These are phyloP conservation scores for Hypoxylon rickii DNA, from an alignment of 495 filamentous ascomycete species.

Conservation along the genomic window DNA sequence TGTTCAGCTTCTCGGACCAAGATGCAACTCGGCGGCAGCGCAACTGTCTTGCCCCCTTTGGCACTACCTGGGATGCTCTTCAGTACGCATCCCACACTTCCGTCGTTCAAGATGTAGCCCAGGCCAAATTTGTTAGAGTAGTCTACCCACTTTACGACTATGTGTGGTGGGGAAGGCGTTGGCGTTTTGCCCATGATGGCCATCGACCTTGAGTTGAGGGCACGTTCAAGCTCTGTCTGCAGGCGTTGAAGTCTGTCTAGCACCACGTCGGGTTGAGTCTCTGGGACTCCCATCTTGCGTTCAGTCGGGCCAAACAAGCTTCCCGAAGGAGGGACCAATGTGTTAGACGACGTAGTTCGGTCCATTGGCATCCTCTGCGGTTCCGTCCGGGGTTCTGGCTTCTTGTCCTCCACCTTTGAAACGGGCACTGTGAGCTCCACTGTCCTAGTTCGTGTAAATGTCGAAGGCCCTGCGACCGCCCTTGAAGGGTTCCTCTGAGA, in stretches of 20 bases:
- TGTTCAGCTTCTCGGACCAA: constrained; percentile 69
- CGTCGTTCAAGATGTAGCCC: constrained; percentile 83
- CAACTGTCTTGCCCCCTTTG: constrained; percentile 48
- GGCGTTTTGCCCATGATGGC: constrained; percentile 49
- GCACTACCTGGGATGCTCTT: constrained; percentile 58
- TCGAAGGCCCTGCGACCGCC: constrained; percentile 7
- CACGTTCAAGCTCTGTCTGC: constrained; percentile 58
- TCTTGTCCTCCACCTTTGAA: constrained; percentile 2
- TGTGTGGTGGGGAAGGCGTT: constrained; percentile 49
- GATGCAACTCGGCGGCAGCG: constrained; percentile 66
- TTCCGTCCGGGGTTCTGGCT: not conserved
- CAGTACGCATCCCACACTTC: constrained; percentile 81
- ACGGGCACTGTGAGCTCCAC: not conserved
- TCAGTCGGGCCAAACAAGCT: constrained; percentile 58
- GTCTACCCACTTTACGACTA: constrained; percentile 92
- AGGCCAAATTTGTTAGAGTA: constrained; percentile 90
- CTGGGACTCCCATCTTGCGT: constrained; percentile 50
- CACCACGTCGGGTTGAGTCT: constrained; percentile 57
- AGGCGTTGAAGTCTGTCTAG: constrained; percentile 53
- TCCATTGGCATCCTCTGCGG: constrained; percentile 7
- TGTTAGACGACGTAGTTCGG: not conserved
- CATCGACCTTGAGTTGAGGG: constrained; percentile 59
- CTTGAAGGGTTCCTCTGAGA: no score
- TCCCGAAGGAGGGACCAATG: constrained; percentile 13
- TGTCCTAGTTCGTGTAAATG: not conserved